Evolutionary conservation across 2,329 filamentous ascomycete genomes (phyloP).

Genomic region (Phaeomoniella chlamydospora): DNA sequence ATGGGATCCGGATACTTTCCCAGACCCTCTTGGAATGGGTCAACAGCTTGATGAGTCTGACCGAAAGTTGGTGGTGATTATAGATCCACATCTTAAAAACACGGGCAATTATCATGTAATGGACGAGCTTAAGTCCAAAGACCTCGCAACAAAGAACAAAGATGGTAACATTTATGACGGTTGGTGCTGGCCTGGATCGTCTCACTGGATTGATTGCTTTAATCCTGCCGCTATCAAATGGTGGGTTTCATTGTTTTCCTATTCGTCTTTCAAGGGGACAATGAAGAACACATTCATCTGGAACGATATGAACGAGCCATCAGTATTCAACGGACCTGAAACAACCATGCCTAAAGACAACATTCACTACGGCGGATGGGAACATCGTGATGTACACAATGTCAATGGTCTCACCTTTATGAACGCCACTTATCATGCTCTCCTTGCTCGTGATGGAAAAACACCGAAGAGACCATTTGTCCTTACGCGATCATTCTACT

Average conservation of each 20-base stretch:
- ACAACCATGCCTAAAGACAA: conserved; percentile 99
- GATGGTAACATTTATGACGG: conserved; percentile 80
- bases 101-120: conserved; percentile 61
- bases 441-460: conserved; percentile 73
- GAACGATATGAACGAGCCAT: conserved; percentile 99
- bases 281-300: conserved; percentile 82
- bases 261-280: conserved; percentile 74
- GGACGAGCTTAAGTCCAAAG: conserved; percentile 70
- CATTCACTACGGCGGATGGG: conserved; percentile 79
- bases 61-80: conserved; percentile 83
- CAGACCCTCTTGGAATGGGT: conserved; percentile 74
- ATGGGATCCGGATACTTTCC: conserved; percentile 82
- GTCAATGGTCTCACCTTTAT: conserved; percentile 89
- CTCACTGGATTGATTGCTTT: conserved; percentile 92
- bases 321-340: conserved; percentile 95
- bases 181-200: conserved; percentile 97
- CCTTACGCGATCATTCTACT: conserved; percentile 81
- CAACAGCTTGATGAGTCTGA: conserved; percentile 73
- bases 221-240: conserved; percentile 82
- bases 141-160: conserved; percentile 78
- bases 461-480: conserved; percentile 68
- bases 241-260: conserved; percentile 85
- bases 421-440: conserved; percentile 79
- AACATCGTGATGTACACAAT: conserved; percentile 94
- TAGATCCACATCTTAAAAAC: conserved; percentile 97